These are phyloP conservation scores for Punica granatum DNA, from an alignment of 345 rosid species.

Conservation along the genomic window DNA sequence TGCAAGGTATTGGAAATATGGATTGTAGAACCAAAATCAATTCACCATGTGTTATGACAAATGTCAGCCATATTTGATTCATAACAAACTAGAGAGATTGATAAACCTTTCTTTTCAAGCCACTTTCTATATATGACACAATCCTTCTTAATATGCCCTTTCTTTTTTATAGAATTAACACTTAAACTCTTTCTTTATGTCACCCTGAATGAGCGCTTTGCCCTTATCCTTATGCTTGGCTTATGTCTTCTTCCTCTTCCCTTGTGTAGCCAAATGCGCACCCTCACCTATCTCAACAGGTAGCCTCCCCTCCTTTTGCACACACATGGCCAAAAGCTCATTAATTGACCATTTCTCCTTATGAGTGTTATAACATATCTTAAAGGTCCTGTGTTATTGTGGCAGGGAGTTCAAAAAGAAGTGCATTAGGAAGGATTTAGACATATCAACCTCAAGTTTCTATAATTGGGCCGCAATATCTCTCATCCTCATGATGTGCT, in stretches of 20 bases:
- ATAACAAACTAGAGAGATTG: conserved; percentile 6
- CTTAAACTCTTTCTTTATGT: no score
- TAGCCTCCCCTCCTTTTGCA: background rate
- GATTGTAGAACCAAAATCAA: conserved; percentile 7
- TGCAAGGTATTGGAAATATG: conserved; percentile 5
- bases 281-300: background rate
- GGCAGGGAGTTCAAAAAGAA: background rate
- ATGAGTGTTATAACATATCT: background rate
- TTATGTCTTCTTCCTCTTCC: background rate
- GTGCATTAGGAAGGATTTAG: background rate
- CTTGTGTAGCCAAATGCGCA: background rate
- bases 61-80: conserved; percentile 4
- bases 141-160: conserved; percentile 3
- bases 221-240: background rate
- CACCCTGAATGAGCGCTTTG: background rate
- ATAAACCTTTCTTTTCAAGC: background rate
- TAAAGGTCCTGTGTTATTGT: background rate
- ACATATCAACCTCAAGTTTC: background rate
- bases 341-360: background rate
- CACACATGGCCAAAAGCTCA: background rate
- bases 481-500: conserved; percentile 6
- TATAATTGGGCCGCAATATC: no score
- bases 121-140: background rate
- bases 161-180: conserved; percentile 5
- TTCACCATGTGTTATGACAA: background rate